phyloP scores from a whole-genome alignment of 371 early-diverging fungal genomes.

The Syncephalis fuscata region DNA sequence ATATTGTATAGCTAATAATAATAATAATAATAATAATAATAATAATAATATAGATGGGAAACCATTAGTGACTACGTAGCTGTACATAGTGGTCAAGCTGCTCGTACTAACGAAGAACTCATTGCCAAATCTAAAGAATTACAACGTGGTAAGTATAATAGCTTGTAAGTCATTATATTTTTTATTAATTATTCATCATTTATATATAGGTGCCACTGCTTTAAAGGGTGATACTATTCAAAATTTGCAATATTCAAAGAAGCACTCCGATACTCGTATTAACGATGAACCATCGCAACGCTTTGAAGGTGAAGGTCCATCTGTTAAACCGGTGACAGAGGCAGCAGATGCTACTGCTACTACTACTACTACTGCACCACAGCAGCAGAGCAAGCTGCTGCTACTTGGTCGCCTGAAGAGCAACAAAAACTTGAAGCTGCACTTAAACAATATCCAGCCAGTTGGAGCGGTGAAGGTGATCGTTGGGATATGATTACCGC shows the following conservation, averaged over 20 bases:
- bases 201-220: conserved; percentile 9
- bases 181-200: conserved; percentile 1
- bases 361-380: conserved; percentile 2
- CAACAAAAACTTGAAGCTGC: conserved; percentile 29
- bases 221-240: conserved; percentile 8
- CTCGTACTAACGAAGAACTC: conserved; percentile 25
- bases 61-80: conserved; percentile 32
- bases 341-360: background rate
- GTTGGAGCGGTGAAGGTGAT: conserved; percentile 28
- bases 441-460: conserved; percentile 30
- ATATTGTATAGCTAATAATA: no score
- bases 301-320: background rate
- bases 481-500: conserved; percentile 43
- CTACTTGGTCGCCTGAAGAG: conserved; percentile 26
- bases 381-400: no score
- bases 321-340: background rate
- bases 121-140: conserved; percentile 25
- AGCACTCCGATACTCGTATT: conserved; percentile 12
- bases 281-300: conserved; percentile 10
- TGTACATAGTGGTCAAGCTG: conserved; percentile 20
- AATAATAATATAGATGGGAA: conserved; percentile 21
- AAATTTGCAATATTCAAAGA: conserved; percentile 10
- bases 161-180: background rate
- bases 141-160: conserved; percentile 14
- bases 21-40: background rate